Percentiles rank a stretch among this genome's conserved stretches.
phyloP scores from a whole-genome alignment of 495 filamentous ascomycete genomes.

The Cryomyces minteri region DNA sequence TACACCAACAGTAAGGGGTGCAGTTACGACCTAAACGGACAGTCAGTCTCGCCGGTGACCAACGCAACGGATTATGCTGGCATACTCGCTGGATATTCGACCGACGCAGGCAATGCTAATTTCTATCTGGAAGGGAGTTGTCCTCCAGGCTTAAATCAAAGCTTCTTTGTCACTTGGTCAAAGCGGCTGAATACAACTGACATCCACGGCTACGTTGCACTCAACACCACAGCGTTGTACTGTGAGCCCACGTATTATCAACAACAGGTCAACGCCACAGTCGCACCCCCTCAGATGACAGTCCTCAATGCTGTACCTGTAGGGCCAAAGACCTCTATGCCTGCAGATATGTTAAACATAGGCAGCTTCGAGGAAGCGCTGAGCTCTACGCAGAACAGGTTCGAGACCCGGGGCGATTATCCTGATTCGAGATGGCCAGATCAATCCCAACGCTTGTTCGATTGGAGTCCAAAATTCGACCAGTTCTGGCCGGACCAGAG shows the following conservation, averaged over 20 bases:
- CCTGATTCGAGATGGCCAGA: constrained; percentile 1
- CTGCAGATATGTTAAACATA: constrained; percentile 12
- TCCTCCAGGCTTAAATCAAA: constrained; percentile 4
- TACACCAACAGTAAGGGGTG: constrained; percentile 15
- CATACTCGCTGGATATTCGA: constrained; percentile 19
- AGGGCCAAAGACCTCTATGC: constrained; percentile 8
- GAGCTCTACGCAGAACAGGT: background rate
- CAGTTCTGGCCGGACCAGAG: constrained; percentile 1
- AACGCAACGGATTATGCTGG: constrained; percentile 2
- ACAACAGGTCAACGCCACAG: constrained; percentile 15
- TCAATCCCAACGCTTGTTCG: constrained; percentile 2
- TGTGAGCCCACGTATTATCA: constrained; percentile 23
- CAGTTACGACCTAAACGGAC: background rate
- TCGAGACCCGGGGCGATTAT: background rate
- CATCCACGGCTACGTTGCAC: background rate
- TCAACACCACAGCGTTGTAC: constrained; percentile 18
- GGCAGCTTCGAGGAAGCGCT: constrained; percentile 10
- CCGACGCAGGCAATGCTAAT: constrained; percentile 4
- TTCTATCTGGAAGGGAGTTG: constrained; percentile 16
- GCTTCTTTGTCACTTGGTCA: constrained; percentile 14
- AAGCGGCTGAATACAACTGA: constrained; percentile 1
- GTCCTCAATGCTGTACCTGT: constrained; percentile 2
- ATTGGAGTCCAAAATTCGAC: background rate
- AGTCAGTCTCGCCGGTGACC: background rate
- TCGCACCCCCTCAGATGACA: constrained; percentile 5